phyloP scores from a whole-genome alignment of 2,329 filamentous ascomycete species.

The Apiospora saccharicola region DNA sequence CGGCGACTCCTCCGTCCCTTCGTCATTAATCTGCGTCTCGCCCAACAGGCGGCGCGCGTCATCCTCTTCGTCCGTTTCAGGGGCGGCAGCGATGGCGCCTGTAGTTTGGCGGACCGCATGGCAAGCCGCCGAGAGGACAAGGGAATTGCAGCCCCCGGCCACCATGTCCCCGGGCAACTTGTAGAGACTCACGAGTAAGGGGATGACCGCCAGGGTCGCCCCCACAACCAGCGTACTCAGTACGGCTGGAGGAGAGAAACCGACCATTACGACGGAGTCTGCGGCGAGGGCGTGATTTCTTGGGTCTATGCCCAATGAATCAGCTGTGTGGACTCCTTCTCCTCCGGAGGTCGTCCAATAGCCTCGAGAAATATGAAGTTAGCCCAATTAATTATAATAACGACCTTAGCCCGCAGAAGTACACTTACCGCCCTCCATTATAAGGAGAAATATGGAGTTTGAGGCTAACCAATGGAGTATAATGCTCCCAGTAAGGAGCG shows the following conservation, averaged over 20 bases:
- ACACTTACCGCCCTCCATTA: slow-evolving; percentile 1
- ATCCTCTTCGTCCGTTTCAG: no score
- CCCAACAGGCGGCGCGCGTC: no score
- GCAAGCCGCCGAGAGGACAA: background rate
- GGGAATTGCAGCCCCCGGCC: background rate
- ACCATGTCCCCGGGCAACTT: background rate
- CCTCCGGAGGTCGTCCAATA: background rate
- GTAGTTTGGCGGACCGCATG: background rate
- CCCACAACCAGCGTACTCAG: background rate
- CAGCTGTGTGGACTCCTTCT: no score
- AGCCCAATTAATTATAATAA: no score
- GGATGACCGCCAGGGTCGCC: background rate
- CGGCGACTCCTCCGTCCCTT: background rate
- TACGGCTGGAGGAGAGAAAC: background rate
- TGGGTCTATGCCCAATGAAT: no score
- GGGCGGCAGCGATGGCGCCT: no score
- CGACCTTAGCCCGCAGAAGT: background rate
- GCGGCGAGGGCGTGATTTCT: background rate
- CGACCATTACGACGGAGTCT: background rate
- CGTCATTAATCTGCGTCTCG: no score
- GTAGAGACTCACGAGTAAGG: background rate
- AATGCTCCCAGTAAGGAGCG: background rate
- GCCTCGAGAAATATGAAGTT: background rate
- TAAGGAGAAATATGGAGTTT: background rate
- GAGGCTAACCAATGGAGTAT: background rate